These are phyloP conservation scores for Penicillium coprophilum DNA, from an alignment of 495 filamentous ascomycete genomes.

Conservation along the genomic window DNA sequence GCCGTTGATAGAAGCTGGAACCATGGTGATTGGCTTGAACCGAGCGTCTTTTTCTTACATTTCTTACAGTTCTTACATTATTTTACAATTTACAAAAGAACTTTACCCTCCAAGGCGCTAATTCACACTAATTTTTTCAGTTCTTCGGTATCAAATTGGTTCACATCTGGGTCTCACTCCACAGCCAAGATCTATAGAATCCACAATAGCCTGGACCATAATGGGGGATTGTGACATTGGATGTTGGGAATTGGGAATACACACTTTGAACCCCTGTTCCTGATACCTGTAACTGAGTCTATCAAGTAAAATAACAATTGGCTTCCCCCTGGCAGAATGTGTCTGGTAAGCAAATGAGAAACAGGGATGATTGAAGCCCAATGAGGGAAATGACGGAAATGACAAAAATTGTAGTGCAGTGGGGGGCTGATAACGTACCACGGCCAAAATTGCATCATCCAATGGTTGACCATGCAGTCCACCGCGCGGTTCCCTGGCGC, in stretches of 20 bases:
- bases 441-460: neutral
- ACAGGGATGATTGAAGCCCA: neutral
- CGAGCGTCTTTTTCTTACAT: conserved; percentile 6
- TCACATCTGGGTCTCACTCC: conserved; percentile 4
- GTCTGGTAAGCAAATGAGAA: neutral
- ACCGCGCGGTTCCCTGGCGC: conserved; percentile 3
- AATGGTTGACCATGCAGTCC: neutral
- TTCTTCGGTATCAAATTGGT: neutral
- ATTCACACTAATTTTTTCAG: neutral
- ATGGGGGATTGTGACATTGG: neutral
- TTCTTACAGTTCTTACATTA: conserved; percentile 4
- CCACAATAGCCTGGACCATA: conserved; percentile 11
- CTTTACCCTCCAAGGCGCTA: neutral
- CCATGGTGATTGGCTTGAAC: conserved; percentile 15
- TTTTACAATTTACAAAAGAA: neutral
- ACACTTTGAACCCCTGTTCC: neutral
- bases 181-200: conserved; percentile 9
- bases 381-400: neutral
- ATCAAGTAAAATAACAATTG: conserved; percentile 4
- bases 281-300: neutral
- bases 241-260: neutral
- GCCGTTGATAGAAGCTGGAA: conserved; percentile 11
- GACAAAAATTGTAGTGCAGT: conserved; percentile 1
- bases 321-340: neutral
- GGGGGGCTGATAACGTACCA: neutral